Base-by-base conservation (phyloP, 371 early-diverging fungal species). In the Mortierella polycephala region DNA sequence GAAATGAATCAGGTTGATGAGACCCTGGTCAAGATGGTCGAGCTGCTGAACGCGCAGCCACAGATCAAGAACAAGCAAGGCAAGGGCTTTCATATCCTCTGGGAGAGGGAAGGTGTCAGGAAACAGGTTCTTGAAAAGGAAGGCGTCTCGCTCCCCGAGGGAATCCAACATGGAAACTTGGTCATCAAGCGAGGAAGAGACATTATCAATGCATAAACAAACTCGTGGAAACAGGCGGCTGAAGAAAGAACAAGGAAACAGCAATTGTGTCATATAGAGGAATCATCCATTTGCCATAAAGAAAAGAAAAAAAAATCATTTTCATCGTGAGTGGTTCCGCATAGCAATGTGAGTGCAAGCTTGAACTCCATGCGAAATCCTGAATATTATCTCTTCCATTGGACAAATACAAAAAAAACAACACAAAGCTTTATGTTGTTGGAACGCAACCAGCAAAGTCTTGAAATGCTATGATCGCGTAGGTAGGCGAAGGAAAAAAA, bases 1-100 rank as follows among this genome's bases (percentile, higher is more conserved):
- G 79, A 77, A 64, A 77, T 77, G 79, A 58, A 77, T 62, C 79
- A 77, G 57, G 52, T 77, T 21, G 69, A 77, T 41, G 54, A 57
- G 59, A 77, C 79, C 0, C 57, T 77, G 30, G 66, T 77, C 79
- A 77, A 77, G 59, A 72, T 77, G 73, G 65, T 72, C 45, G 69
- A 77, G 52, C 59, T 77, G 12, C 45, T 77, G 58, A 69, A 71
- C 37, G 55, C 54, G 5, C 63, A 76, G 10, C 71, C 72, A 6
- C 51, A 62, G 56, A 51, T 76, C 49, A 61, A 61, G 51, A 59
- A 30, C 3, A 61, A 37, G 47, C 60, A 69, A 20, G 73, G 79
- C 56, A 58, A 77, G 47, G 73, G 73, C 20, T 20, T 77, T 37
- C 57, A 60, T 14, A 56, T 77, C 57, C 52, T 77, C 21, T 77